These are phyloP conservation scores for Candida orba DNA, from an alignment of 805 yeast species.

Conservation along the genomic window DNA sequence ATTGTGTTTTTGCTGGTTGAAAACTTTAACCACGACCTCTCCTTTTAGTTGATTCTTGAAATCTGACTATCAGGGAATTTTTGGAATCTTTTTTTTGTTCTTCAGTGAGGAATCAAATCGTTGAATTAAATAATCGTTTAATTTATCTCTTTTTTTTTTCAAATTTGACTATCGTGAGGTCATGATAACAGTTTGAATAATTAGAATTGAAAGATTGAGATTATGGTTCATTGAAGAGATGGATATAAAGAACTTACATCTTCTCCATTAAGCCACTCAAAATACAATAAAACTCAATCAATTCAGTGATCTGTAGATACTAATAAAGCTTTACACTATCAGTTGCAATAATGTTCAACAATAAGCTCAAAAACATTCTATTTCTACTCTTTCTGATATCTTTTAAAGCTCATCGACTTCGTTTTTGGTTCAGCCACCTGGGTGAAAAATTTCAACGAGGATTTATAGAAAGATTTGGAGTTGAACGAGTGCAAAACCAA, in stretches of 20 bases:
- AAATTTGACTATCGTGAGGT: constrained; percentile 6
- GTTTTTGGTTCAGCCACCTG: background rate
- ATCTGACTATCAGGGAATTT: constrained; percentile 20
- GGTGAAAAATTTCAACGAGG: background rate
- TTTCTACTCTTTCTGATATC: too few relatives aligned
- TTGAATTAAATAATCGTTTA: too few relatives aligned
- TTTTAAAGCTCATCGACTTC: too few relatives aligned
- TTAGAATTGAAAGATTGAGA: background rate
- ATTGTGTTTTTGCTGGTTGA: constrained; percentile 99
- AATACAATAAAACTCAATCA: too few relatives aligned
- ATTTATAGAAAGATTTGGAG: background rate
- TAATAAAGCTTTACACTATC: too few relatives aligned
- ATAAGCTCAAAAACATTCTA: too few relatives aligned
- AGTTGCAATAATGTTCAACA: too few relatives aligned
- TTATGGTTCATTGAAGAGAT: background rate
- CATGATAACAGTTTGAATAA: constrained; percentile 6
- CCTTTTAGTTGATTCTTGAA: constrained; percentile 64
- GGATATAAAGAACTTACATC: background rate
- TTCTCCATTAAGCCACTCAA: background rate
- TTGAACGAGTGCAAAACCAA: background rate
- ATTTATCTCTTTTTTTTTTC: constrained; percentile 1
- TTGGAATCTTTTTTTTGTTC: constrained; percentile 14
- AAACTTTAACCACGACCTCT: constrained; percentile 96
- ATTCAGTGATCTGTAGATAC: too few relatives aligned
- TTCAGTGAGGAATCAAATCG: background rate